Evolutionary conservation across 257 asterid species (phyloP).

Genomic region (Verbascum thapsus): DNA sequence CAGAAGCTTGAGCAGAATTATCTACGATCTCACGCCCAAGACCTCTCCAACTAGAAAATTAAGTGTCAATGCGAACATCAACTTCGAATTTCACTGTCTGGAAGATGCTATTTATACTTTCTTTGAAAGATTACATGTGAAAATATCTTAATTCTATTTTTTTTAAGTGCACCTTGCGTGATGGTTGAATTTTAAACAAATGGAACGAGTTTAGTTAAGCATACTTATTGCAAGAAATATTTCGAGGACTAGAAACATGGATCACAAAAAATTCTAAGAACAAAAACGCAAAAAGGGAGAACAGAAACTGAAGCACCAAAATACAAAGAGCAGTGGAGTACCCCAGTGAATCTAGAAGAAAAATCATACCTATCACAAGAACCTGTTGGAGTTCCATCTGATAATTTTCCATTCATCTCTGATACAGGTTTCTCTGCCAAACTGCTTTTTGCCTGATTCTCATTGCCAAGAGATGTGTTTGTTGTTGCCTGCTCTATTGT

Average conservation of each 20-base stretch:
- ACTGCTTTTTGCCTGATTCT: constrained; percentile 45
- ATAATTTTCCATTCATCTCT: constrained; percentile 51
- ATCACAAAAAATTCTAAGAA: constrained; percentile 7
- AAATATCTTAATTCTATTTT: no score
- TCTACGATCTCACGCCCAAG: no score
- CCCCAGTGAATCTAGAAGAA: constrained; percentile 18
- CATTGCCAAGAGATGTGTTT: constrained; percentile 39
- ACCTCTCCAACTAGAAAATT: no score
- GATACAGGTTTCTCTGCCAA: constrained; percentile 45
- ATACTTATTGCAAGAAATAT: constrained; percentile 4
- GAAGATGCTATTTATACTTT: no score
- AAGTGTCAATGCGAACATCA: no score
- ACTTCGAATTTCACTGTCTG: no score
- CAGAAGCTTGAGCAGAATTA: no score
- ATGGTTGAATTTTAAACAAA: background rate
- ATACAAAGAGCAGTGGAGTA: constrained; percentile 7
- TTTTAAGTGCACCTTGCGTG: no score
- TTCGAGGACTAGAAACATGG: background rate
- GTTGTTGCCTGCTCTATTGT: constrained; percentile 41
- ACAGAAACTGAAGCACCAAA: background rate
- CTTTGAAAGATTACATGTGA: no score
- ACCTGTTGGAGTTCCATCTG: constrained; percentile 42
- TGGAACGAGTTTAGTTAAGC: constrained; percentile 1
- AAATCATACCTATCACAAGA: constrained; percentile 53
- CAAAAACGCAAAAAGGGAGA: background rate